These are phyloP conservation scores for Coemansia sp. DNA, from an alignment of 192 early-diverging fungal genomes.

Conservation along the genomic window DNA sequence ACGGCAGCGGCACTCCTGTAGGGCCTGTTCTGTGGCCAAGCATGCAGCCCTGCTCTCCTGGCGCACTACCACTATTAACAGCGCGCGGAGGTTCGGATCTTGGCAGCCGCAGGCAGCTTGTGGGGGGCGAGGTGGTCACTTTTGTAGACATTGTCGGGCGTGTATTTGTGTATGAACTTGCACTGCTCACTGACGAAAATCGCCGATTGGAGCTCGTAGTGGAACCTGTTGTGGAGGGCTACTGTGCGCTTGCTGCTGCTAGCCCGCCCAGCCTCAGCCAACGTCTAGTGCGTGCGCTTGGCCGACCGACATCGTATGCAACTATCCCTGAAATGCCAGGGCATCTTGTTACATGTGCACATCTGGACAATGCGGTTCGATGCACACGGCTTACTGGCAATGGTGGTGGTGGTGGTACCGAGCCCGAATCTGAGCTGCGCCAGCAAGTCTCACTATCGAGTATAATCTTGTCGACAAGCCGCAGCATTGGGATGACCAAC, in stretches of 20 bases:
- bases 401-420: slow-evolving; percentile 4
- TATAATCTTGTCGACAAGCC: slow-evolving; percentile 8
- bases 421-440: slow-evolving; percentile 1
- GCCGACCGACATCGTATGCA: slow-evolving; percentile 28
- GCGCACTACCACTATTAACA: neutral
- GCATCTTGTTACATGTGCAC: slow-evolving; percentile 30
- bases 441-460: slow-evolving; percentile 4
- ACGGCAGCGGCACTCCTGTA: neutral
- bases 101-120: neutral
- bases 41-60: slow-evolving; percentile 1
- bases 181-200: slow-evolving; percentile 21
- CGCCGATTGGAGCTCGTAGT: slow-evolving; percentile 32
- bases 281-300: slow-evolving; percentile 10
- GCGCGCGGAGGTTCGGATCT: neutral
- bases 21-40: slow-evolving; percentile 13
- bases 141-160: slow-evolving; percentile 32
- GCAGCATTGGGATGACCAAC: slow-evolving; percentile 34
- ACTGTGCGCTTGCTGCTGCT: slow-evolving; percentile 26
- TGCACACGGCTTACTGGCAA: slow-evolving; percentile 20
- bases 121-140: slow-evolving; percentile 13
- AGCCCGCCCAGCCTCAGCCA: slow-evolving; percentile 37
- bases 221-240: slow-evolving; percentile 28
- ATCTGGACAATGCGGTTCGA: slow-evolving; percentile 26
- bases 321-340: slow-evolving; percentile 18
- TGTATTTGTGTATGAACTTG: slow-evolving; percentile 20